phyloP scores from a whole-genome alignment of 2,329 filamentous ascomycete genomes.

The Aphanoascus verrucosus region DNA sequence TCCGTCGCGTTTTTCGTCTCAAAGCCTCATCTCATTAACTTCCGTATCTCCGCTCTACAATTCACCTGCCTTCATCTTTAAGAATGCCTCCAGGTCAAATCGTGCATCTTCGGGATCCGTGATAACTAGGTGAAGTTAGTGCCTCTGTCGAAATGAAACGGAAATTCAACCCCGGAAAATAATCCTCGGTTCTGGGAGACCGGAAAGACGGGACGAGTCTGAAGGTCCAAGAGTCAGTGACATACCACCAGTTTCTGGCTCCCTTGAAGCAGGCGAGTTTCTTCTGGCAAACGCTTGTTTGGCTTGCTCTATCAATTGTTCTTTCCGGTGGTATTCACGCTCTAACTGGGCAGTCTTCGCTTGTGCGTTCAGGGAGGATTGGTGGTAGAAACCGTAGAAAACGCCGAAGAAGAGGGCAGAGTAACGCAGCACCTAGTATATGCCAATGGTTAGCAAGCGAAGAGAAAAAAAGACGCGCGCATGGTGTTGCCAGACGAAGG shows the following conservation, averaged over 20 bases:
- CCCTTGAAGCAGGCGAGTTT: conserved; percentile 44
- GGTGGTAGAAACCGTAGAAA: conserved; percentile 93
- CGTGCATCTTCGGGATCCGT: conserved; percentile 73
- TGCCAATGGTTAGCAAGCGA: conserved; percentile 16
- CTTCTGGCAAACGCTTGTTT: conserved; percentile 84
- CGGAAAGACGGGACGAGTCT: no score
- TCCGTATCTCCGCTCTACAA: conserved; percentile 2
- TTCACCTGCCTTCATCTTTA: conserved; percentile 52
- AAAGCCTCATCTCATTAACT: not conserved
- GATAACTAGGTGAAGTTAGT: conserved; percentile 43
- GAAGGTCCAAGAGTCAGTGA: not conserved
- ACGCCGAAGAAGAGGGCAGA: conserved; percentile 83
- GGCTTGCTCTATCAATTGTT: conserved; percentile 81
- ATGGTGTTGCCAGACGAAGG: not conserved
- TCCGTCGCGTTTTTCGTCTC: conserved; percentile 1
- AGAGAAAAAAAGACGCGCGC: not conserved
- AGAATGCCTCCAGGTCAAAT: conserved; percentile 83
- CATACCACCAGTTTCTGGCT: conserved; percentile 24
- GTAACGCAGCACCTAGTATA: conserved; percentile 80
- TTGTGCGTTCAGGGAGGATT: conserved; percentile 63
- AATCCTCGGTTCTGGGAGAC: not conserved
- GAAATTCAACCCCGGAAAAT: not conserved
- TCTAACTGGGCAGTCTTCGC: conserved; percentile 61
- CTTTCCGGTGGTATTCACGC: conserved; percentile 82
- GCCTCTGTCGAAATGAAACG: not conserved